Evolutionary conservation across 176 grass and related monocot species (phyloP).

Genomic region (Carex cristatella): DNA sequence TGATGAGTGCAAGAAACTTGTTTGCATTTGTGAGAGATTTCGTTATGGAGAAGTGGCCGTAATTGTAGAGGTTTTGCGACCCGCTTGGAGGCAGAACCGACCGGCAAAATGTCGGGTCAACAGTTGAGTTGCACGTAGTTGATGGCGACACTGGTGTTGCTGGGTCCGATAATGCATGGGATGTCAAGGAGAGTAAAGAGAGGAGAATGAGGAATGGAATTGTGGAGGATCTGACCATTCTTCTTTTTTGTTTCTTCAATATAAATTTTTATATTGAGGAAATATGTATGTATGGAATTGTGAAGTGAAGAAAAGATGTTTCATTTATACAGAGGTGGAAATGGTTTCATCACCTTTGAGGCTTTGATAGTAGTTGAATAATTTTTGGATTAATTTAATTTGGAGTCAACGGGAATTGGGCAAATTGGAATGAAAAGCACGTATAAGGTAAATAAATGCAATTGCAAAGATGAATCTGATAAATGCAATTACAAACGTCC

Average conservation of each 20-base stretch:
- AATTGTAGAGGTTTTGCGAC: constrained; percentile 62
- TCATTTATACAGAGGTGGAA: background rate
- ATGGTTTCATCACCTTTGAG: background rate
- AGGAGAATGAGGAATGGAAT: constrained; percentile 33
- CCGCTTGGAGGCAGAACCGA: constrained; percentile 61
- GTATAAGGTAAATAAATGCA: background rate
- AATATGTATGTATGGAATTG: background rate
- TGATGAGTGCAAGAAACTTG: constrained; percentile 54
- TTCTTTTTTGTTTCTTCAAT: background rate
- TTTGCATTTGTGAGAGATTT: constrained; percentile 69
- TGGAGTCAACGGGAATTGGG: background rate
- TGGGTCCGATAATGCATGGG: constrained; percentile 26
- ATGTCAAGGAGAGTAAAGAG: constrained; percentile 21
- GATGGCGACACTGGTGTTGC: constrained; percentile 50
- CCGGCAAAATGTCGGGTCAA: constrained; percentile 68
- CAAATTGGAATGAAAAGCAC: background rate
- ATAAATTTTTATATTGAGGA: background rate
- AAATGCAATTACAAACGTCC: too few species aligned
- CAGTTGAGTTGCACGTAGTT: constrained; percentile 58
- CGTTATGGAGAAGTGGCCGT: constrained; percentile 74
- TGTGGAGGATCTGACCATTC: constrained; percentile 16
- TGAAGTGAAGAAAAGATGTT: constrained; percentile 7
- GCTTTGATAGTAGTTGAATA: background rate
- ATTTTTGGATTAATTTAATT: background rate
- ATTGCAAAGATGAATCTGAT: background rate